Evolutionary conservation across 148 eudicot species (phyloP).

Genomic region (Rhododendron kiyosumense): DNA sequence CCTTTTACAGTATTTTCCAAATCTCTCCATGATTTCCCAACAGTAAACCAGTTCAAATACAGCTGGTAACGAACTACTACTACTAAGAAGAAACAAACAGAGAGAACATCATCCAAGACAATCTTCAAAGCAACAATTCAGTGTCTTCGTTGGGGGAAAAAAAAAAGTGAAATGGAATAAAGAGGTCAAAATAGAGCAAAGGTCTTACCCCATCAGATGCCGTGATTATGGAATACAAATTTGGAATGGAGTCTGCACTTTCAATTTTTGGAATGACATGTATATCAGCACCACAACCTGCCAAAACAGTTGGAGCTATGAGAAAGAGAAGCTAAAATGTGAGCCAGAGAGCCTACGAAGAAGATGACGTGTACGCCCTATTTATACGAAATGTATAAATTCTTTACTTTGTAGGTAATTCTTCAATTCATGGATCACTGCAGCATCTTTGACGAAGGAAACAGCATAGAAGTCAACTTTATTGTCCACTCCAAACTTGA

Average conservation of each 20-base stretch:
- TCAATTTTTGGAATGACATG: slow-evolving; percentile 89
- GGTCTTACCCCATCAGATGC: slow-evolving; percentile 80
- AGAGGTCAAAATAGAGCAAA: neutral
- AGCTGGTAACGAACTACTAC: neutral
- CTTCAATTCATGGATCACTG: slow-evolving; percentile 92
- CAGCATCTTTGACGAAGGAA: slow-evolving; percentile 96
- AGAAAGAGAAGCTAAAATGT: neutral
- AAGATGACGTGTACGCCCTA: neutral
- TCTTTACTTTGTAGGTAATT: slow-evolving; percentile 67
- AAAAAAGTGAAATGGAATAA: neutral
- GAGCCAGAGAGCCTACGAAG: neutral
- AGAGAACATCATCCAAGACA: neutral
- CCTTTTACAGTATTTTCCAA: neutral
- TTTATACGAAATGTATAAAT: slow-evolving; percentile 2
- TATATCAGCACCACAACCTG: slow-evolving; percentile 91
- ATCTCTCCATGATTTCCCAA: neutral
- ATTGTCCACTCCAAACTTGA: slow-evolving; percentile 98
- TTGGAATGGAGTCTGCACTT: slow-evolving; percentile 77
- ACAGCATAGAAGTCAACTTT: slow-evolving; percentile 94
- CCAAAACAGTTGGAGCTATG: slow-evolving; percentile 6
- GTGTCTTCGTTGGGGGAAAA: neutral
- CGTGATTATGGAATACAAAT: slow-evolving; percentile 74
- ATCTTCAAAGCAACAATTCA: neutral
- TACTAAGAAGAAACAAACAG: neutral
- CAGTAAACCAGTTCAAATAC: neutral